Evolutionary conservation across 1,284 basidiomycete species (phyloP), one percentile per base, ranked within the genome.

Genomic region (Exsudoporus floridanus): DNA sequence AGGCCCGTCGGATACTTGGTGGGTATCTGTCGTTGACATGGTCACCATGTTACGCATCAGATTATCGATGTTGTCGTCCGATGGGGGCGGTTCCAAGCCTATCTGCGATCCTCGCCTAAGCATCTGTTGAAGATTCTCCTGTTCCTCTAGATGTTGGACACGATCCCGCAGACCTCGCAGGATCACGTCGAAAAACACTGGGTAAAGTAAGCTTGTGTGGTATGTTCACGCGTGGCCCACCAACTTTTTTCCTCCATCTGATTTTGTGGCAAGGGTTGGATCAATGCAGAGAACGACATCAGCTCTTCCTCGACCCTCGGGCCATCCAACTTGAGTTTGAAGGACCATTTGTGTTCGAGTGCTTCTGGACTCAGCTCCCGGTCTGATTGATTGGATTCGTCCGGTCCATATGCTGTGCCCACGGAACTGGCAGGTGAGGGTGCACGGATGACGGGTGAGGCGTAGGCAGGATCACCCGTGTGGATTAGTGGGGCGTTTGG

Each of bases 351-450:
- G 49, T 67, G 65, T 56, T 78, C 78, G 57, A 88, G 84, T 0
- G 70, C 76, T 28, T 68, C 63, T 47, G 80, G 74, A 40, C 70
- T 72, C 35, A 86, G 64, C 56, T 82, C 83, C 9, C 66, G 65
- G 60, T 89, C 86, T 13, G 78, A 80, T 21, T 71, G 66, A 14
- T 74, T 74, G 1, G 84, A 86, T 59, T 83, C 79, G 64, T 89
- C 87, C 23, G 74, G 74, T 7, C 75, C 78, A 52, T 87, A 84
- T 8, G 77, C 73, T 28, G 85, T 87, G 47, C 83, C 86, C 38
- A 90, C 77, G 7, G 87, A 87, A 56, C 83, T 86, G 14, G 84
- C 79, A 18, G 87, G 87, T 4, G 87, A 89, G 1, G 85, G 77
- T 6, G 81, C 77, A 19, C 86, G 82, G 34, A 87, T 74, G 42